Percentiles rank a stretch among this genome's conserved stretches.
Evolutionary conservation across 2,329 filamentous ascomycete species (phyloP).

Genomic region (Alternaria angustiovoidea): DNA sequence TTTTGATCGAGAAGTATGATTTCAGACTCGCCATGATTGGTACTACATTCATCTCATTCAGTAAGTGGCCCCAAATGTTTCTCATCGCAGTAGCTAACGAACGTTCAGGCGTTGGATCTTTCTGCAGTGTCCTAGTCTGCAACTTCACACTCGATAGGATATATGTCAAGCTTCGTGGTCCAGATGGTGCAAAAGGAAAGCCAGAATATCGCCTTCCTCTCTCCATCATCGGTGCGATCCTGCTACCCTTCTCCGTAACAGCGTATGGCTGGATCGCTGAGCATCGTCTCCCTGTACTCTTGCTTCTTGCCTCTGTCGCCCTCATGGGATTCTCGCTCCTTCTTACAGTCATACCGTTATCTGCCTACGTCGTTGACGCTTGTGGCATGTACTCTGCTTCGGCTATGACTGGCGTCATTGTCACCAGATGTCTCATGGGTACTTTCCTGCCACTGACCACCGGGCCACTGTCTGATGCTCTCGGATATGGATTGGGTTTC

Average conservation of each 20-base stretch:
- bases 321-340: conserved; percentile 59
- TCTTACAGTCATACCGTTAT: conserved; percentile 60
- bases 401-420: conserved; percentile 65
- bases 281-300: conserved; percentile 51
- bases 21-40: conserved; percentile 62
- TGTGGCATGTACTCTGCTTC: conserved; percentile 65
- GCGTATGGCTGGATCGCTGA: conserved; percentile 64
- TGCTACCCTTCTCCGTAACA: conserved; percentile 57
- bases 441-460: conserved; percentile 65
- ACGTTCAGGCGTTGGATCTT: conserved; percentile 57
- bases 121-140: conserved; percentile 59
- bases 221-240: conserved; percentile 56
- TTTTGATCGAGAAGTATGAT: conserved; percentile 53
- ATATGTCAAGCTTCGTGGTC: conserved; percentile 58
- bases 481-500: conserved; percentile 64
- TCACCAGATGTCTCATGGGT: conserved; percentile 63
- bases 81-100: not conserved
- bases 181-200: conserved; percentile 53
- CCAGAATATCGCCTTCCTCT: conserved; percentile 66
- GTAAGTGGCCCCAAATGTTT: conserved; percentile 39
- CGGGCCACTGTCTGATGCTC: conserved; percentile 56
- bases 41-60: conserved; percentile 64
- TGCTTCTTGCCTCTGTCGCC: conserved; percentile 56
- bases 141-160: conserved; percentile 63
- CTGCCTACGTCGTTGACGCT: conserved; percentile 66